Evolutionary conservation across 1,284 basidiomycete species (phyloP).

Genomic region (Volvariella surrecta): DNA sequence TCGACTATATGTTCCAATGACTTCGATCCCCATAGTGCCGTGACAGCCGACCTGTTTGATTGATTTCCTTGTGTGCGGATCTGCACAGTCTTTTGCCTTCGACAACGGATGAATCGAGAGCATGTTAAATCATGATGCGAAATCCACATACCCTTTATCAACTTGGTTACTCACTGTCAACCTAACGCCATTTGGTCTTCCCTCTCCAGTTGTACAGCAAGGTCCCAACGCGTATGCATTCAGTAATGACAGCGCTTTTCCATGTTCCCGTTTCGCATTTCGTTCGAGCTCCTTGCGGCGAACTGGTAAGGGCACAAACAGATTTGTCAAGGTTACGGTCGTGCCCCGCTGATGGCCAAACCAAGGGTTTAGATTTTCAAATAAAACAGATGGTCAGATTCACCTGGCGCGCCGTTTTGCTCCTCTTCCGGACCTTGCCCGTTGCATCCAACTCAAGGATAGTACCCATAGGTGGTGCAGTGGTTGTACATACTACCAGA

Average conservation of each 20-base stretch:
- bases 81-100: conserved; percentile 65
- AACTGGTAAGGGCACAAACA: conserved; percentile 85
- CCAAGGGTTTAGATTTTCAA: background rate
- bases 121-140: too few relatives aligned
- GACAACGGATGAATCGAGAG: too few relatives aligned
- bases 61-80: conserved; percentile 66
- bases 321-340: conserved; percentile 65
- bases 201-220: conserved; percentile 31
- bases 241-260: conserved; percentile 75
- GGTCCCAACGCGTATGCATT: conserved; percentile 90
- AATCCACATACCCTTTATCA: conserved; percentile 57
- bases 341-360: conserved; percentile 70
- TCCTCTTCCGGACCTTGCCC: conserved; percentile 49
- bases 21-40: conserved; percentile 82
- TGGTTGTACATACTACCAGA: conserved; percentile 70
- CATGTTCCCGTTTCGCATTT: conserved; percentile 87
- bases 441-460: conserved; percentile 63
- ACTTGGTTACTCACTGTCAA: conserved; percentile 71
- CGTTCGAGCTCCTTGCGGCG: conserved; percentile 88
- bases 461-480: conserved; percentile 69
- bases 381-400: conserved; percentile 13
- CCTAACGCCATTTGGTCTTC: conserved; percentile 54
- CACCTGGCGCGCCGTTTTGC: conserved; percentile 69
- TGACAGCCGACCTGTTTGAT: conserved; percentile 59
- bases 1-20: conserved; percentile 70